A percentile compares a stretch with the other conserved stretches of the same genome.
These are phyloP conservation scores for Leucogyrophana mollusca DNA, from an alignment of 768 basidiomycete genomes.

Conservation along the genomic window DNA sequence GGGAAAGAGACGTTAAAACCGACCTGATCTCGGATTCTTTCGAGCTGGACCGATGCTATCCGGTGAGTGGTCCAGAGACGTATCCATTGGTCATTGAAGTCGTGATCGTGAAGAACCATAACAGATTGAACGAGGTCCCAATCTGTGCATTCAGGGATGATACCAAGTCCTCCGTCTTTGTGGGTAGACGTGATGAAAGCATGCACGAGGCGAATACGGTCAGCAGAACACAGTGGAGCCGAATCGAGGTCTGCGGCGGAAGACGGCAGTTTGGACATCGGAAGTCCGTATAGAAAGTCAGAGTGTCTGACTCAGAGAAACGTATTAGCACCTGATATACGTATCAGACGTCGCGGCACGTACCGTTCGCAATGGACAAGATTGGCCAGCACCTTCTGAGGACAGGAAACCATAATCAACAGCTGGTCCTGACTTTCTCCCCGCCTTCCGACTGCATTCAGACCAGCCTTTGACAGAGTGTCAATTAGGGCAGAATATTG, in stretches of 20 bases:
- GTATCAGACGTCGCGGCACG: conserved; percentile 19
- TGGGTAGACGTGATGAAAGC: conserved; percentile 66
- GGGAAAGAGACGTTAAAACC: conserved; percentile 12
- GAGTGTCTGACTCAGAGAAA: conserved; percentile 49
- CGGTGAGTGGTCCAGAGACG: conserved; percentile 68
- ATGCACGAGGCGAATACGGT: conserved; percentile 80
- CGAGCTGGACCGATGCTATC: conserved; percentile 63
- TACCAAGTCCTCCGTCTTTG: conserved; percentile 81
- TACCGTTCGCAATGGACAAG: conserved; percentile 77
- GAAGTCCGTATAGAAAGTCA: conserved; percentile 76
- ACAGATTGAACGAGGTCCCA: conserved; percentile 85
- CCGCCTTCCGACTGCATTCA: conserved; percentile 70
- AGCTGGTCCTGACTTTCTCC: conserved; percentile 78
- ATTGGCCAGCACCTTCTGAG: conserved; percentile 54
- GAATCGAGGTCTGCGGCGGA: conserved; percentile 42
- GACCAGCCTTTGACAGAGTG: conserved; percentile 57
- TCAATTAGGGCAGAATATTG: conserved; percentile 69
- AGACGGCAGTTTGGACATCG: conserved; percentile 46
- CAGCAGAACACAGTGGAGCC: conserved; percentile 59
- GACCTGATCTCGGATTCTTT: conserved; percentile 71
- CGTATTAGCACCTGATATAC: too few species aligned
- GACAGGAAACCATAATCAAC: conserved; percentile 74
- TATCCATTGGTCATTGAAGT: conserved; percentile 81
- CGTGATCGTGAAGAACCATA: conserved; percentile 80
- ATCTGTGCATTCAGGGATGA: conserved; percentile 64